Evolutionary conservation across 2,329 filamentous ascomycete species (phyloP), one percentile per base, ranked within the genome.

Genomic region (Aspergillus amoenus): DNA sequence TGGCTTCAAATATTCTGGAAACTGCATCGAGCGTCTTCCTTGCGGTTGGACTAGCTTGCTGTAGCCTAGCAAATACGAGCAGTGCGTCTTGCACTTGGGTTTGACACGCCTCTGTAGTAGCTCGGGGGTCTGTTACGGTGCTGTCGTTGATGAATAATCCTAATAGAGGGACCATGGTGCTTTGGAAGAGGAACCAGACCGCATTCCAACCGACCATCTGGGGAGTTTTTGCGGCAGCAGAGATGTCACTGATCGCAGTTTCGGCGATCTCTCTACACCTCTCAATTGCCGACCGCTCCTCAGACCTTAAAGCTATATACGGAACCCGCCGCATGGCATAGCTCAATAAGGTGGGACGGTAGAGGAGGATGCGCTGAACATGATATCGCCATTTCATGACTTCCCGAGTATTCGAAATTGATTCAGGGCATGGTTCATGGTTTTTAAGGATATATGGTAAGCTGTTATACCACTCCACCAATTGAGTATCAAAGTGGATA

Each of bases 371-470:
- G 46, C 89, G 86, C 46, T 91, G 81, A 65, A 91, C 91, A 68
- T 90, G 86, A 69, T 90, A 93, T 13, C 89, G 83, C 90, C 89
- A 93, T 71, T 90, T 89, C 87, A 92, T 91, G 64, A 92, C 83
- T 61, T 85, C 85, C 50, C 89, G 82, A 1, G 87, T 84, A 48
- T 88, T 87, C 61, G 85, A 85, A 17, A 92, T 81, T 2, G 87
- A 84, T 63, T 90, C 87, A 0, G 88, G 85, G 67, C 87, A 90
- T 9, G 87, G 84, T 55, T 91, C 86, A 11, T 78, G 83, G 18
- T 84, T 83, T 62, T 84, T 80, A 34, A 88, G 77, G 13, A 88
- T 78, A 78, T 84, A 84, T 4, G 88, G 89, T 1, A 92, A 81
- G 49, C 83, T 85, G 55, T 85, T 84, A 72, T 89, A 87, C 90